These are phyloP conservation scores for Uncinocarpus reesii DNA, from an alignment of 2,329 filamentous ascomycete genomes.

Conservation along the genomic window DNA sequence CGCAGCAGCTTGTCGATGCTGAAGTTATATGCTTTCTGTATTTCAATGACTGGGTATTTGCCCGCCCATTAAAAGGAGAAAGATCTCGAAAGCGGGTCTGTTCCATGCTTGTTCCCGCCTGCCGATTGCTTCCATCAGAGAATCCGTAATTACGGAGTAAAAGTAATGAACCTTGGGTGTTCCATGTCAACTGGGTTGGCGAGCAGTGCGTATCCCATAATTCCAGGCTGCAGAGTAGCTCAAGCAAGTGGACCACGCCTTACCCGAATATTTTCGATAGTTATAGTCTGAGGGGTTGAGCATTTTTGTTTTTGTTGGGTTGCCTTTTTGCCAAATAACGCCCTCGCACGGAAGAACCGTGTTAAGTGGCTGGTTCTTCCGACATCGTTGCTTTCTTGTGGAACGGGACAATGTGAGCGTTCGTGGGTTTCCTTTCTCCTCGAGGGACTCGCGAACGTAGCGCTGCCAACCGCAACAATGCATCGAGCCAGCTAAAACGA, in stretches of 20 bases:
- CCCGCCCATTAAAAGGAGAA: conserved; percentile 6
- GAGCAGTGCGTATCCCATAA: neutral
- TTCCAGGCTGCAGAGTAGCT: neutral
- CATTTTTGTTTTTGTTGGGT: conserved; percentile 4
- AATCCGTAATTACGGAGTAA: conserved; percentile 5
- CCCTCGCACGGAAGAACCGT: neutral
- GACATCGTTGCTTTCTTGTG: conserved; percentile 7
- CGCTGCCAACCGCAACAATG: neutral
- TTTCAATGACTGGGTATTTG: neutral
- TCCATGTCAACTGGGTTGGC: neutral
- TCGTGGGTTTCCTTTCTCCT: conserved; percentile 1
- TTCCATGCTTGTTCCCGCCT: conserved; percentile 8
- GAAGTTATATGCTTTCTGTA: neutral
- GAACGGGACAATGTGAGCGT: neutral
- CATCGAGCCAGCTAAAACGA: neutral
- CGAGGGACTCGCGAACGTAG: neutral
- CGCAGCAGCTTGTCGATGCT: neutral
- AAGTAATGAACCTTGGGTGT: neutral
- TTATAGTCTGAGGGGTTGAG: conserved; percentile 8
- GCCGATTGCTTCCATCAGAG: neutral
- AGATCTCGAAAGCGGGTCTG: neutral
- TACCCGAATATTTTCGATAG: conserved; percentile 5
- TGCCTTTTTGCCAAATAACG: neutral
- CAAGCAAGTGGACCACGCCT: conserved; percentile 12
- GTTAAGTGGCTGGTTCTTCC: conserved; percentile 4